These are phyloP conservation scores for Lumnitzera littorea DNA, from an alignment of 345 rosid genomes.

Conservation along the genomic window DNA sequence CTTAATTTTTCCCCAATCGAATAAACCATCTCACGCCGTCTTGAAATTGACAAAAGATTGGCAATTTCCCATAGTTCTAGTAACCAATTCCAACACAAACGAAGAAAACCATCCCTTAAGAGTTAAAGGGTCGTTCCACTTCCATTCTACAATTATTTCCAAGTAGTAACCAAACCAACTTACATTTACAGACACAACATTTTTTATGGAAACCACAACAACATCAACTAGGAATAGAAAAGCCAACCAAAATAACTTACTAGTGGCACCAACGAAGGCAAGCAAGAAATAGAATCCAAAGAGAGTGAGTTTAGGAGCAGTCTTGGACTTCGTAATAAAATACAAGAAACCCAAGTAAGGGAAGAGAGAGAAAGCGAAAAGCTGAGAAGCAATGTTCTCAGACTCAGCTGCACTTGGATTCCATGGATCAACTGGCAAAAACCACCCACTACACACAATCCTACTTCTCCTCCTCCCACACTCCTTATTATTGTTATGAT, in stretches of 20 bases:
- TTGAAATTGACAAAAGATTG: too few species aligned
- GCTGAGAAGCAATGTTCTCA: slow-evolving; percentile 77
- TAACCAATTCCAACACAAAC: too few species aligned
- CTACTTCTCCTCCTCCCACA: slow-evolving; percentile 3
- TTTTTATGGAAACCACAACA: too few species aligned
- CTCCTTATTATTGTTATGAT: slow-evolving; percentile 5
- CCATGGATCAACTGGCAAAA: slow-evolving; percentile 86
- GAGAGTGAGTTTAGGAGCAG: slow-evolving; percentile 78
- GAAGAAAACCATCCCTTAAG: too few species aligned
- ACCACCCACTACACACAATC: slow-evolving; percentile 30
- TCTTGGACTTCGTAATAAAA: slow-evolving; percentile 78
- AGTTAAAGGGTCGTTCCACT: too few species aligned
- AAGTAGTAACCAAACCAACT: too few species aligned
- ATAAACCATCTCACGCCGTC: too few species aligned
- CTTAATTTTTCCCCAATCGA: too few species aligned
- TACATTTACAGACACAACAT: too few species aligned
- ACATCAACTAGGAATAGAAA: not conserved
- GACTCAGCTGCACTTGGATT: slow-evolving; percentile 62
- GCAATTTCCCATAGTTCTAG: too few species aligned
- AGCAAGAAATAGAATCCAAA: slow-evolving; percentile 95
- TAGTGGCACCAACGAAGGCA: slow-evolving; percentile 81
- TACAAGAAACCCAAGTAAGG: slow-evolving; percentile 87
- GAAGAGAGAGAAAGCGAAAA: slow-evolving; percentile 68
- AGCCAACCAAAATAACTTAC: slow-evolving; percentile 30
- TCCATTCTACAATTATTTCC: too few species aligned